Base-by-base conservation (phyloP, 2,329 filamentous ascomycete species). In the Colletotrichum abscissum region DNA sequence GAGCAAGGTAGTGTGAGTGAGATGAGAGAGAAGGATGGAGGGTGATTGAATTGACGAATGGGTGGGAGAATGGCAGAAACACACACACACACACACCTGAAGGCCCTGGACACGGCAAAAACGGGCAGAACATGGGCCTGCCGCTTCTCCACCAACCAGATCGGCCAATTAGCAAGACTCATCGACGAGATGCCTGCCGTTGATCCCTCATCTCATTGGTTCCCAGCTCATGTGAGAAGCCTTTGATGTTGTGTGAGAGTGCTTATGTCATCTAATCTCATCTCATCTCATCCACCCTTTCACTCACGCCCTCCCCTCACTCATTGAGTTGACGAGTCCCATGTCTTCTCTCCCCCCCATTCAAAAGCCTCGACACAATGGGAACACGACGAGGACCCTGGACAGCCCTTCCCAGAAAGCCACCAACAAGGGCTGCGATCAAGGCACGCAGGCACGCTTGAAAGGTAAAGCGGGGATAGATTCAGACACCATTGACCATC, bases 391-490 rank as follows among this genome's bases (percentile, higher is more conserved):
- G 62, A 26, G 57, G 28, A 38, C 28, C 58, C 57, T 33, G 52
- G 30, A 42, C 16, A 55, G 33, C 24, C 28, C n/a, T n/a, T 22
- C 26, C 14, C 64, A 33, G 35, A 24, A 55, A 28, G 28, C 30
- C 28, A 24, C 33, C 22, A 54, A 68, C 64, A 72, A 63, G 35
- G 57, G 68, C 14, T 24, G 38, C 26, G 24, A 28, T 71, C 46
- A 66, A 67, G 16, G 38, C 24, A 19, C 22, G 42, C 49, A 30
- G 59, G 59, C 42, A 22, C 8, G 42, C 58, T 59, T 72, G 65
- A 72, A 69, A 69, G 69, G 38, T 69, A 72, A 72, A 69, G 66
- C 69, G 69, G 69, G 56, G 58, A 63, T 38, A 4, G 30, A 33
- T 63, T 63, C 67, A 42, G 49, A 63, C 35, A 35, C 33, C 49